These are phyloP conservation scores for Backusella mclennaniae DNA, from an alignment of 192 early-diverging fungal species.

Conservation along the genomic window DNA sequence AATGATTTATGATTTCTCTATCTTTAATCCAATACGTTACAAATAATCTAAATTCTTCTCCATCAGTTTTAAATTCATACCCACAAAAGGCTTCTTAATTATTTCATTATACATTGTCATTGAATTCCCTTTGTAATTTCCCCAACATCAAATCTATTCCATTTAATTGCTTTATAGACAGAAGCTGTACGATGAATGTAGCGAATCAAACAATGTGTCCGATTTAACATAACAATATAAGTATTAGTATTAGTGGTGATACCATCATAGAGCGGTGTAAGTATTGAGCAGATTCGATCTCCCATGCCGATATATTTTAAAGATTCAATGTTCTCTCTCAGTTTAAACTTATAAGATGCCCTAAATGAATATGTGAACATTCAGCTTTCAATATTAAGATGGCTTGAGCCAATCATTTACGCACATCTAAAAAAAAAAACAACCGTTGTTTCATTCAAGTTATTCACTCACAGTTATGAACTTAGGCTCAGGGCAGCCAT, in stretches of 20 bases:
- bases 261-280: not conserved
- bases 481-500: no score
- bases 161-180: not conserved
- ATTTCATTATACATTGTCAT: not conserved
- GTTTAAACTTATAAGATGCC: not conserved
- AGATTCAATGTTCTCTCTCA: not conserved
- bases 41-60: no score
- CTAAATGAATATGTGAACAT: not conserved
- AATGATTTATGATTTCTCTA: no score
- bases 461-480: no score
- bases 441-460: no score
- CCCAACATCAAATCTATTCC: not conserved
- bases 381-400: not conserved
- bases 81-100: no score
- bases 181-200: not conserved
- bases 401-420: not conserved
- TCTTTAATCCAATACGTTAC: no score
- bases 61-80: no score
- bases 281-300: not conserved
- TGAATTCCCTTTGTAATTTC: not conserved
- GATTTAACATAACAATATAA: not conserved
- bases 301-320: not conserved
- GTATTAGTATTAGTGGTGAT: not conserved
- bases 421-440: no score
- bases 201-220: not conserved